Conservation (phyloP, 208 protist genomes). For the Naegleria lovaniensis region DNA sequence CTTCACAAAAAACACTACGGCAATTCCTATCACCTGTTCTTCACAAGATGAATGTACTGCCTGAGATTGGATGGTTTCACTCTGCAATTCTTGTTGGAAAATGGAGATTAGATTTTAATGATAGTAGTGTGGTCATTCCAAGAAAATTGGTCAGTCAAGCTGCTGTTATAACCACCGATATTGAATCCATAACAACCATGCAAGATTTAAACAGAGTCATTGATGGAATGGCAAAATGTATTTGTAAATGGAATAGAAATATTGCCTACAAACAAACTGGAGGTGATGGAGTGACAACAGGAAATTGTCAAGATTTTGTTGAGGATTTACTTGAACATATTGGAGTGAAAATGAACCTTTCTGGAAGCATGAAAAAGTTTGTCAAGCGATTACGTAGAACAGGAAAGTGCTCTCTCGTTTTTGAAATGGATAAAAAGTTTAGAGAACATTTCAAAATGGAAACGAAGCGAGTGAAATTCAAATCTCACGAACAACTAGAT, state of each 20-base stretch:
- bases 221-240: neutral
- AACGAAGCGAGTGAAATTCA: neutral
- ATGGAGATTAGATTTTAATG: conserved; percentile 14
- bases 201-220: neutral
- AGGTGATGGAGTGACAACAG: neutral
- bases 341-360: neutral
- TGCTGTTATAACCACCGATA: neutral
- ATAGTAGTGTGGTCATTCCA: neutral
- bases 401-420: neutral
- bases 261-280: neutral
- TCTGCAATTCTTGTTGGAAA: neutral
- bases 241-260: conserved; percentile 13
- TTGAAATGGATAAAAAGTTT: conserved; percentile 3
- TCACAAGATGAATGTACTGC: neutral
- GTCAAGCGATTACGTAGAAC: neutral
- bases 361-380: neutral
- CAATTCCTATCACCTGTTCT: neutral
- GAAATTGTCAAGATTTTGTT: conserved; percentile 28
- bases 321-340: neutral
- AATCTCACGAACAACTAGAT: neutral
- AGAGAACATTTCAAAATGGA: neutral
- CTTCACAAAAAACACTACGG: neutral
- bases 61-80: conserved; percentile 16
- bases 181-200: neutral
- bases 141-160: neutral